Base-by-base conservation (phyloP, 139 green algal species). In the Parachlorella kessleri region DNA sequence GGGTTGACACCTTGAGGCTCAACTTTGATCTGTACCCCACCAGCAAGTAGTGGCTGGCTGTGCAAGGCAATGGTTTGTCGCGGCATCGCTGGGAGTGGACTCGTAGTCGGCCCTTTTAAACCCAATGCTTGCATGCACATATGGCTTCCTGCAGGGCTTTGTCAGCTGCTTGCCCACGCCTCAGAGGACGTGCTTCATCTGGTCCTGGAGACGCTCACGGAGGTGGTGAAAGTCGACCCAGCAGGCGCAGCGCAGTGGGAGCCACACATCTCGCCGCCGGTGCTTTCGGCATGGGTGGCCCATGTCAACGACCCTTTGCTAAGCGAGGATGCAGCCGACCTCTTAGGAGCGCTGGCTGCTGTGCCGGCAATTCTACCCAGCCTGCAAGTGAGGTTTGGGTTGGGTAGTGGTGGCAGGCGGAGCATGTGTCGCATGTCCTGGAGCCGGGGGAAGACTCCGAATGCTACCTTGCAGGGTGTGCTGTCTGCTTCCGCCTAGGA, bases 301-400 rank as follows among this genome's bases (percentile, higher is more conserved):
- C 75, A 96, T 37, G 79, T 91, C 6, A 72, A 71, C 9, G 92
- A 96, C 77, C 92, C 92, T 3, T 75, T 96, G 37, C 75, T 96
- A n/a, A 66, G 77, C n/a, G 71, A 79, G 28, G 89, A 91, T 37
- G 85, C 89, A 5, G 36, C 76, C 21, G 89, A 89, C 9, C 83
- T 93, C 21, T 70, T 96, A n/a, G 75, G 86, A 38, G 87, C 76
- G 32, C 73, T 93, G 26, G 87, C 90, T 1, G 70, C 54, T 28
- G 78, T 75, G 38, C 84, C 80, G 18, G 74, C 55, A 41, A 90
- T 84, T 64, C 83, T 93, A 26, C 82, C 82, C 32, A 76, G 68
- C 71, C 75, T 90, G 42, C 79, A 81, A 38, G 79, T 79, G 68
- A 36, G 63, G n/a, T n/a, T n/a, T n/a, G n/a, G n/a, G n/a, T n/a